These are phyloP conservation scores for Anethum foeniculum DNA, from an alignment of 140 eudicot species.

Conservation along the genomic window DNA sequence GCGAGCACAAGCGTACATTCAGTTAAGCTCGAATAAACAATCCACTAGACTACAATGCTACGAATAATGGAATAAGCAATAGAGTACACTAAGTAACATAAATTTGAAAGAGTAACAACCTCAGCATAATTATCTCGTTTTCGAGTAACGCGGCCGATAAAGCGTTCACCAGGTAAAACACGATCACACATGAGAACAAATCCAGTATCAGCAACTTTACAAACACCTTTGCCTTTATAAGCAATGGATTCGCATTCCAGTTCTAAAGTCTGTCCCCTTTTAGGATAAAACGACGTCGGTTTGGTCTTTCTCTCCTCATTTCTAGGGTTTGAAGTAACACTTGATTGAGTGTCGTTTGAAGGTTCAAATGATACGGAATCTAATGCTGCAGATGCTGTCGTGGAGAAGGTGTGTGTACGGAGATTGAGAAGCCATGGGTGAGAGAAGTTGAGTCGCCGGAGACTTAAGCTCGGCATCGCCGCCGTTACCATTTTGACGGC, in stretches of 20 bases:
- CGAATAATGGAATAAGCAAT: not conserved
- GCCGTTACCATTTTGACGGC: slow-evolving; percentile 27
- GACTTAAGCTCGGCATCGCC: slow-evolving; percentile 27
- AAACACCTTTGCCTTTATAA: slow-evolving; percentile 78
- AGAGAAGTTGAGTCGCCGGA: slow-evolving; percentile 33
- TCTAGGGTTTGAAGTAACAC: slow-evolving; percentile 15
- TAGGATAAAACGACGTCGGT: slow-evolving; percentile 44
- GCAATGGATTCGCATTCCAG: slow-evolving; percentile 75
- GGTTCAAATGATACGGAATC: slow-evolving; percentile 22
- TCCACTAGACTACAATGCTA: not conserved
- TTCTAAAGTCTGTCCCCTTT: slow-evolving; percentile 77
- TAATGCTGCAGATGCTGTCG: slow-evolving; percentile 7
- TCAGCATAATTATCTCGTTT: slow-evolving; percentile 74
- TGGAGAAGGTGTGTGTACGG: slow-evolving; percentile 26
- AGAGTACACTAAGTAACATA: not conserved
- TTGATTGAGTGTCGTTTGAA: slow-evolving; percentile 28
- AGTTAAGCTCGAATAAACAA: not conserved
- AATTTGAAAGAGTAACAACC: slow-evolving; percentile 24
- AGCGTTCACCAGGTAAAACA: slow-evolving; percentile 85
- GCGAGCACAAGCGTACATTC: too few relatives aligned
- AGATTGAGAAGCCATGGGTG: slow-evolving; percentile 36
- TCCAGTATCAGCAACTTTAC: slow-evolving; percentile 72
- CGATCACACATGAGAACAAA: slow-evolving; percentile 90
- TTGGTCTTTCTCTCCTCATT: slow-evolving; percentile 8
- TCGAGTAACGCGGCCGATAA: slow-evolving; percentile 86